Evolutionary conservation across 441 rosid genomes (phyloP).

Genomic region (Populus hybrid): DNA sequence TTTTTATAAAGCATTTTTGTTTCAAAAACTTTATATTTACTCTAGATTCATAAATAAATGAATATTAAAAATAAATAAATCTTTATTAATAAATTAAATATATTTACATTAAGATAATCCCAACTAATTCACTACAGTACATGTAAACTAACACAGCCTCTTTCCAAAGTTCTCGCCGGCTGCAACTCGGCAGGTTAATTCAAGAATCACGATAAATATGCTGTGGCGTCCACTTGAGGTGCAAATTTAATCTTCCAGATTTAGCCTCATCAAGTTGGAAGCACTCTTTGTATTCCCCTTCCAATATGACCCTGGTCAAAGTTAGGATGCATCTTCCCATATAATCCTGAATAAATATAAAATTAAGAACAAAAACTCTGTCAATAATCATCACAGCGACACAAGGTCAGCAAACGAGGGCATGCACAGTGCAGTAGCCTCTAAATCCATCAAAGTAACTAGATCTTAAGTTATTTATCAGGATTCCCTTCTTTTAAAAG

Average conservation of each 20-base stretch:
- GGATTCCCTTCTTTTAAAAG: not conserved
- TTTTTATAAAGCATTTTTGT: too few species aligned
- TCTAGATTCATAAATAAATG: too few species aligned
- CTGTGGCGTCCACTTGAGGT: constrained; percentile 92
- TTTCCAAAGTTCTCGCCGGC: too few species aligned
- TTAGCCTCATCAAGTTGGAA: constrained; percentile 63
- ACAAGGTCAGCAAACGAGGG: not conserved
- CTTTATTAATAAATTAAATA: too few species aligned
- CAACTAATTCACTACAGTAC: too few species aligned
- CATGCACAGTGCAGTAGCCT: not conserved
- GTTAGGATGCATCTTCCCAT: constrained; percentile 93
- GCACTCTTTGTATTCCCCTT: constrained; percentile 76
- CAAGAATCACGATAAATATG: too few species aligned
- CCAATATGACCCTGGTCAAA: constrained; percentile 74
- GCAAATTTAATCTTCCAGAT: constrained; percentile 59
- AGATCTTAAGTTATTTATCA: not conserved
- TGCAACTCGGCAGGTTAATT: too few species aligned
- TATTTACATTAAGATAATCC: too few species aligned
- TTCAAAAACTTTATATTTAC: too few species aligned
- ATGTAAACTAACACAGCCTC: too few species aligned
- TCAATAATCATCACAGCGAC: not conserved
- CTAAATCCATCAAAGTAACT: not conserved
- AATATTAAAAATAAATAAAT: too few species aligned
- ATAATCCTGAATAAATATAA: constrained; percentile 56
- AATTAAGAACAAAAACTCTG: not conserved